These are phyloP conservation scores for Psilocybe azurescens DNA, from an alignment of 768 basidiomycete species.

Conservation along the genomic window DNA sequence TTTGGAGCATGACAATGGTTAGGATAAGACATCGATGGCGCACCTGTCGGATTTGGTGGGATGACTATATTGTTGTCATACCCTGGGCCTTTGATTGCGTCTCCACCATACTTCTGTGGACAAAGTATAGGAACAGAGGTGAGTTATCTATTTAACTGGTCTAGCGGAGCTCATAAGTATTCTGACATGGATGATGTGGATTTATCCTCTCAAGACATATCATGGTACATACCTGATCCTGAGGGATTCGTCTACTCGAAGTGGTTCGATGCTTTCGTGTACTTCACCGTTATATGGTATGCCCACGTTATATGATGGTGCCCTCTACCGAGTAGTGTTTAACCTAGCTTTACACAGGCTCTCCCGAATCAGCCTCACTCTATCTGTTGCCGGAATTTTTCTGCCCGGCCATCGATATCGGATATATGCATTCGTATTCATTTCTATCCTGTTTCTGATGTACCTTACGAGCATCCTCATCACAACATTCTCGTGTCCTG, in stretches of 20 bases:
- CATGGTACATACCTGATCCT: constrained; percentile 1
- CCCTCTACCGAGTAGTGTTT: neutral
- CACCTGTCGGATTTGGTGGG: constrained; percentile 28
- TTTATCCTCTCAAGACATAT: neutral
- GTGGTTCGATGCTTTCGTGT: constrained; percentile 13
- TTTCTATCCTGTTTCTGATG: constrained; percentile 3
- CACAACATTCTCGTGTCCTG: constrained; percentile 12
- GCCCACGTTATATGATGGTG: neutral
- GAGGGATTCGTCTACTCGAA: constrained; percentile 11
- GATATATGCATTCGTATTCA: constrained; percentile 5
- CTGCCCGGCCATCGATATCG: constrained; percentile 17
- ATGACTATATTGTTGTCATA: constrained; percentile 27
- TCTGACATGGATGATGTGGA: neutral
- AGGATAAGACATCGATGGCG: constrained; percentile 25
- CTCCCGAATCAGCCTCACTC: constrained; percentile 18
- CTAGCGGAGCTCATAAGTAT: neutral
- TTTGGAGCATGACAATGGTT: constrained; percentile 19
- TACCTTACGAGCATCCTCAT: constrained; percentile 15
- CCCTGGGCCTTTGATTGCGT: constrained; percentile 19
- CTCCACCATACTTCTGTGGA: constrained; percentile 21
- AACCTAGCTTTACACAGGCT: constrained; percentile 7
- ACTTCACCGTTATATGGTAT: constrained; percentile 20
- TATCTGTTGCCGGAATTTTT: constrained; percentile 22
- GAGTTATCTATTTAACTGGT: neutral
- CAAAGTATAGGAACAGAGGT: constrained; percentile 17